phyloP scores from a whole-genome alignment of 1,284 basidiomycete species.

The Ustilago loliicola region DNA sequence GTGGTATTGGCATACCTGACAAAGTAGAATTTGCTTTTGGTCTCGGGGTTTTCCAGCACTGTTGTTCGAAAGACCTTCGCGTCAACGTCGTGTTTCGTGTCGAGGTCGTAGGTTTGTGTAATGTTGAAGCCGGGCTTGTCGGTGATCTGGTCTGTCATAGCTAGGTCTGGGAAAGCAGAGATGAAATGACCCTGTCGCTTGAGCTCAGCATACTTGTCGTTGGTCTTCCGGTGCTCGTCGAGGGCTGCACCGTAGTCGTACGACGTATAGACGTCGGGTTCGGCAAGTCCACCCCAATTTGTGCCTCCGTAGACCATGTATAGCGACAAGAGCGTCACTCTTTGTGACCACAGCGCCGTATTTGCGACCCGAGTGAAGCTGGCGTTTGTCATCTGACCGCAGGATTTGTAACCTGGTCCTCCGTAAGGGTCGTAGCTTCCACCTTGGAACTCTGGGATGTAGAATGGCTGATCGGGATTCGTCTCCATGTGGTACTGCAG shows the following conservation, averaged over 20 bases:
- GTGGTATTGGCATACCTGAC: conserved; percentile 74
- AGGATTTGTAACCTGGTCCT: conserved; percentile 50
- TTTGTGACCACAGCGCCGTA: conserved; percentile 39
- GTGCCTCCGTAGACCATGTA: conserved; percentile 82
- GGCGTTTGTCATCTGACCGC: conserved; percentile 43
- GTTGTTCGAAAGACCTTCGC: conserved; percentile 26
- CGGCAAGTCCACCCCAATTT: conserved; percentile 73
- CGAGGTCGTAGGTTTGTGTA: conserved; percentile 25
- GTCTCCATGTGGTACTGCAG: conserved; percentile 41
- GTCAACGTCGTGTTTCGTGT: conserved; percentile 6
- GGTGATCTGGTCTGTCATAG: conserved; percentile 37
- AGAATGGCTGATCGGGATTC: conserved; percentile 77
- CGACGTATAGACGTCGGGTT: conserved; percentile 64
- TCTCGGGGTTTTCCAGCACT: conserved; percentile 40
- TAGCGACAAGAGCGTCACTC: conserved; percentile 72
- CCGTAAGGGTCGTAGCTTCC: conserved; percentile 68
- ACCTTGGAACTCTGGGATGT: conserved; percentile 75
- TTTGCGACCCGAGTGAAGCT: conserved; percentile 52
- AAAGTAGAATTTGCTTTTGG: conserved; percentile 76
- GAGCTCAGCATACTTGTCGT: conserved; percentile 52
- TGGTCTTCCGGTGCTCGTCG: conserved; percentile 49
- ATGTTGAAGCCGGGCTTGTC: conserved; percentile 34
- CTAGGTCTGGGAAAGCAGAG: conserved; percentile 52
- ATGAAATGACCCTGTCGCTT: conserved; percentile 53
- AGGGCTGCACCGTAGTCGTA: conserved; percentile 71